phyloP scores from a whole-genome alignment of 2,329 filamentous ascomycete genomes.

The Fusarium sp. region DNA sequence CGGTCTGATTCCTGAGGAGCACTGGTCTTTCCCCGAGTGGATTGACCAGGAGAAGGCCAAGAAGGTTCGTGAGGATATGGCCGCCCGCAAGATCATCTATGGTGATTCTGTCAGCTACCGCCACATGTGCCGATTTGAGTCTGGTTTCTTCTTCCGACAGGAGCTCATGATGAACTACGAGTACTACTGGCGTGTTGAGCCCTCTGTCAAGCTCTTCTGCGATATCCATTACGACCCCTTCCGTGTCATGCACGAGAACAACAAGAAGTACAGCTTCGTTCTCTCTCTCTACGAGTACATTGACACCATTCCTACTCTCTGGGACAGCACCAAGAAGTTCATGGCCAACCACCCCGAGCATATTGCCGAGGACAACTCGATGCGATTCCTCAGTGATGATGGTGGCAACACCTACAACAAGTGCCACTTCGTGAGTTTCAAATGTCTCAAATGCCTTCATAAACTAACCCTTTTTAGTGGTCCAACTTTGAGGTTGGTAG shows the following conservation, averaged over 20 bases:
- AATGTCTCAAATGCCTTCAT: neutral
- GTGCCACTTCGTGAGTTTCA: conserved; percentile 86
- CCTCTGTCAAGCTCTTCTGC: conserved; percentile 95
- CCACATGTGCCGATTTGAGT: conserved; percentile 99
- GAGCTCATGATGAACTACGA: conserved; percentile 94
- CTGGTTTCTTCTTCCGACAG: conserved; percentile 99
- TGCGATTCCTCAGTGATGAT: conserved; percentile 93
- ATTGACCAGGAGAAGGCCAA: conserved; percentile 95
- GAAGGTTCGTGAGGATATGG: conserved; percentile 94
- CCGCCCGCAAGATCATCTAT: conserved; percentile 94
- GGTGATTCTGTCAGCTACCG: conserved; percentile 97
- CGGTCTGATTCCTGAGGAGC: conserved; percentile 87
- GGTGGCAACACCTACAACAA: conserved; percentile 93
- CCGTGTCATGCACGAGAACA: conserved; percentile 94
- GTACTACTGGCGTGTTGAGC: conserved; percentile 99
- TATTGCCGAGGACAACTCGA: conserved; percentile 83
- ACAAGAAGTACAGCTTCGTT: conserved; percentile 98
- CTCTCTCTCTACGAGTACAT: conserved; percentile 96
- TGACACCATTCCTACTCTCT: conserved; percentile 95
- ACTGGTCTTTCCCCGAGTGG: conserved; percentile 97
- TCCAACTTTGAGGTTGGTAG: conserved; percentile 99
- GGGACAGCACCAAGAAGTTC: conserved; percentile 96
- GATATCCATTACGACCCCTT: conserved; percentile 97
- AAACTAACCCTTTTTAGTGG: conserved; percentile 71
- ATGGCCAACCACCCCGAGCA: conserved; percentile 92